phyloP scores from a whole-genome alignment of 805 yeast genomes.

The Barnettozyma siamensis region DNA sequence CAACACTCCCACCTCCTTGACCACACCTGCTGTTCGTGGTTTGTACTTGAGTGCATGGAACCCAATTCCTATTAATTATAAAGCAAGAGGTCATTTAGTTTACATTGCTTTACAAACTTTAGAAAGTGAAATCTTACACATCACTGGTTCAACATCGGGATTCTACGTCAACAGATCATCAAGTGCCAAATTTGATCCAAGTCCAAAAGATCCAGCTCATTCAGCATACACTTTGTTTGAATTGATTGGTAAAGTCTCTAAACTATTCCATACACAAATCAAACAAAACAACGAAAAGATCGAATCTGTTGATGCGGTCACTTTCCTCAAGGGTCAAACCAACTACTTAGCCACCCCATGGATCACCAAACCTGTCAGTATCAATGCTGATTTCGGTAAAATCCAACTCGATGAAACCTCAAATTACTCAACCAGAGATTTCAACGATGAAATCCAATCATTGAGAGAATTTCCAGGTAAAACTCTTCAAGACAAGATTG shows the following conservation, averaged over 20 bases:
- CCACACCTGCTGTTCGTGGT: slow-evolving; percentile 44
- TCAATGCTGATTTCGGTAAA: slow-evolving; percentile 25
- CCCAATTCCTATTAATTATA: slow-evolving; percentile 67
- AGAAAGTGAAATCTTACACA: slow-evolving; percentile 73
- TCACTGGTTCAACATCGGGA: slow-evolving; percentile 76
- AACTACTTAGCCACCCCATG: slow-evolving; percentile 68
- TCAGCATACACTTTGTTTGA: slow-evolving; percentile 45
- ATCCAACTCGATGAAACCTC: slow-evolving; percentile 18
- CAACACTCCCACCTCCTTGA: slow-evolving; percentile 11
- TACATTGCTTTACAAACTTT: slow-evolving; percentile 71
- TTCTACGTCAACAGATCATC: slow-evolving; percentile 73
- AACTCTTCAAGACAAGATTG: slow-evolving; percentile 57
- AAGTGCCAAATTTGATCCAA: slow-evolving; percentile 63
- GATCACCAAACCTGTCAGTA: slow-evolving; percentile 36
- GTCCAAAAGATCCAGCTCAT: slow-evolving; percentile 29
- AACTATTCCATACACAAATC: slow-evolving; percentile 50
- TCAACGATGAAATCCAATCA: slow-evolving; percentile 89
- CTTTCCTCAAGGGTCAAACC: slow-evolving; percentile 58
- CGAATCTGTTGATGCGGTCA: slow-evolving; percentile 41
- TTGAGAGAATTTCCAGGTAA: slow-evolving; percentile 63
- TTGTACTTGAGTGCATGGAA: slow-evolving; percentile 77
- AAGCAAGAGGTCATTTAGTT: slow-evolving; percentile 69
- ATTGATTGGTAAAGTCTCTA: slow-evolving; percentile 60
- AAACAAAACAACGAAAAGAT: slow-evolving; percentile 44
- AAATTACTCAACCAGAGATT: slow-evolving; percentile 52